Conservation (phyloP, 1,284 basidiomycete species). For the Paramarasmius palmivorus region DNA sequence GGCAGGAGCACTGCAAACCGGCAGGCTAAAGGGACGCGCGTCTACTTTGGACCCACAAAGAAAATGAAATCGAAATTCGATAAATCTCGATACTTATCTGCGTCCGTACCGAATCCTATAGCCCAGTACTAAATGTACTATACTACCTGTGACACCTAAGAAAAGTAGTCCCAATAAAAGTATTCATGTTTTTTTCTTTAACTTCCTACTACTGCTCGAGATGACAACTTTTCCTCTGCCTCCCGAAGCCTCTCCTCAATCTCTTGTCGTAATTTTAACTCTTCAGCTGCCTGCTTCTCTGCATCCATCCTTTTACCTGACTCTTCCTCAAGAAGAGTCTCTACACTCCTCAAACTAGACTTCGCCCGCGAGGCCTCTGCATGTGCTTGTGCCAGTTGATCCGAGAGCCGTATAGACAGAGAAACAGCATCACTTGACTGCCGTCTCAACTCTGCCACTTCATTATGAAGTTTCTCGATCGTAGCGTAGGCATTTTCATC, state of each 20-base stretch:
- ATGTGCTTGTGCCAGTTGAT: slow-evolving; percentile 63
- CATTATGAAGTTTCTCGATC: slow-evolving; percentile 61
- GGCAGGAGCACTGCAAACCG: no score
- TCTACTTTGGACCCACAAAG: no score
- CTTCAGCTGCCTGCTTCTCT: slow-evolving; percentile 53
- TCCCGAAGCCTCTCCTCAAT: slow-evolving; percentile 36
- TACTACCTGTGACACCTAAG: no score
- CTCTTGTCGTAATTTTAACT: slow-evolving; percentile 45
- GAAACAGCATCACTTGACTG: slow-evolving; percentile 67
- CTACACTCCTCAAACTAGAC: slow-evolving; percentile 50
- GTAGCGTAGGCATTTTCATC: slow-evolving; percentile 37
- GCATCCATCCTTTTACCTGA: slow-evolving; percentile 54
- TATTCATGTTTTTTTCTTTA: background rate
- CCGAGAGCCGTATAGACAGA: slow-evolving; percentile 58
- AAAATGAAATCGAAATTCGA: no score
- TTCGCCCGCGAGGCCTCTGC: slow-evolving; percentile 55
- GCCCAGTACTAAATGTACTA: no score
- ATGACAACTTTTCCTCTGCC: background rate
- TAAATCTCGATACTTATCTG: no score
- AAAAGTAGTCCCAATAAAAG: background rate
- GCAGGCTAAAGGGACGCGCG: no score
- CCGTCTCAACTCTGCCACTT: slow-evolving; percentile 58
- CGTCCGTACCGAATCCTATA: no score
- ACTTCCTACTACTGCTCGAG: background rate
- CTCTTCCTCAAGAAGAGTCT: slow-evolving; percentile 63